A percentile compares a stretch with the other conserved stretches of the same genome.
These are phyloP conservation scores for Zea luxurians DNA, from an alignment of 176 grass and related monocot genomes.

Conservation along the genomic window DNA sequence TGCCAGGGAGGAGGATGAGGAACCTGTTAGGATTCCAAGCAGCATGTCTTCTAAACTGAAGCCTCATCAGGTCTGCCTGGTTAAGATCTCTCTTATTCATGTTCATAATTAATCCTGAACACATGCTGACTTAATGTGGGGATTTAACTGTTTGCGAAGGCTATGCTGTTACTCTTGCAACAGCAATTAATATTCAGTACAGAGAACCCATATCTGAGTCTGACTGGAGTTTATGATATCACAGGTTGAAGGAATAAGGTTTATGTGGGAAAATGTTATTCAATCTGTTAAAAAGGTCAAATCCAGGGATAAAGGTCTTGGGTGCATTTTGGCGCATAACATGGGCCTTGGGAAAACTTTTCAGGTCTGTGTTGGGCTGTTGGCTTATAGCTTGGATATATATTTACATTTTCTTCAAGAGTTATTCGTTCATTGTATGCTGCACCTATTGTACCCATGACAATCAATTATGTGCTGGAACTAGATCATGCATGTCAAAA, in stretches of 20 bases:
- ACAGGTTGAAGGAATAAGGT: slow-evolving; percentile 85
- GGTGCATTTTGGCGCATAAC: slow-evolving; percentile 97
- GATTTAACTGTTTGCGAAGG: slow-evolving; percentile 7
- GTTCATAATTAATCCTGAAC: slow-evolving; percentile 12
- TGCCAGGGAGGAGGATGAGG: slow-evolving; percentile 86
- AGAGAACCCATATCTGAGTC: slow-evolving; percentile 5
- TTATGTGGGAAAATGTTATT: slow-evolving; percentile 98
- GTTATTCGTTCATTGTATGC: slow-evolving; percentile 19
- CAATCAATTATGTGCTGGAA: slow-evolving; percentile 15
- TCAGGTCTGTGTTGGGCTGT: slow-evolving; percentile 56
- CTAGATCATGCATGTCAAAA: not conserved
- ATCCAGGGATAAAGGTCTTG: slow-evolving; percentile 93
- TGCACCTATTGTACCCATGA: not conserved
- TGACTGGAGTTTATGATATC: slow-evolving; percentile 32
- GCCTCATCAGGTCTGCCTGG: slow-evolving; percentile 67
- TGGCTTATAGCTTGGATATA: not conserved
- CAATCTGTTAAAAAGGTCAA: slow-evolving; percentile 88
- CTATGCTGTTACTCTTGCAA: not conserved
- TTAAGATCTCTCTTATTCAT: slow-evolving; percentile 12
- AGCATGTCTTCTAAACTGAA: slow-evolving; percentile 95
- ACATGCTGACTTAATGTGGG: not conserved
- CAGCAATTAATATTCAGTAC: slow-evolving; percentile 6
- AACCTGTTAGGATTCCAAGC: slow-evolving; percentile 78
- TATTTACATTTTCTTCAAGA: slow-evolving; percentile 30
- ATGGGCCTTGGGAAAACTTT: slow-evolving; percentile 99